Conservation (phyloP, 164 flowering plant species). For the Dillenia suffruticosa region DNA sequence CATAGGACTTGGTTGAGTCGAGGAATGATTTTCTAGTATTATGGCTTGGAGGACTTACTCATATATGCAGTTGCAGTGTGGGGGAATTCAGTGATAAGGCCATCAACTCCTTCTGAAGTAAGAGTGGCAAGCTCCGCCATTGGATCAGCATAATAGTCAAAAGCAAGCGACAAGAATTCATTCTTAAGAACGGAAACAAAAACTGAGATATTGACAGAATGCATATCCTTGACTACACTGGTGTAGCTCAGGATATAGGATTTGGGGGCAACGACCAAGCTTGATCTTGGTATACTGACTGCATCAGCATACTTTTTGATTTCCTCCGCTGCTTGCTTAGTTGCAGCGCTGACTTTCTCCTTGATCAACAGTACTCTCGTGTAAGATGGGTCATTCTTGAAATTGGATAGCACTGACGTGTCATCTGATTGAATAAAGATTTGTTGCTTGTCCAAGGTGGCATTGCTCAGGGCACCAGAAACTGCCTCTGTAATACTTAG, state of each 20-base stretch:
- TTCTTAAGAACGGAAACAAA: slow-evolving; percentile 51
- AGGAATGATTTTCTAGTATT: too few relatives aligned
- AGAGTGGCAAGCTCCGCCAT: slow-evolving; percentile 54
- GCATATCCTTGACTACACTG: slow-evolving; percentile 41
- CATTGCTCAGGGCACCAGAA: slow-evolving; percentile 50
- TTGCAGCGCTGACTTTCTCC: slow-evolving; percentile 38
- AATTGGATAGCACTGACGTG: slow-evolving; percentile 57
- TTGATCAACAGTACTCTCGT: slow-evolving; percentile 39
- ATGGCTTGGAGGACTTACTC: slow-evolving; percentile 46
- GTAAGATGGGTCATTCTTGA: slow-evolving; percentile 42
- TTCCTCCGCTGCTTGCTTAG: slow-evolving; percentile 45
- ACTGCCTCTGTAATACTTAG: slow-evolving; percentile 52
- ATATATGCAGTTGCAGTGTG: slow-evolving; percentile 66
- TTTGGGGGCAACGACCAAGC: slow-evolving; percentile 19
- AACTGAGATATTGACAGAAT: slow-evolving; percentile 65
- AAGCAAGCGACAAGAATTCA: slow-evolving; percentile 45
- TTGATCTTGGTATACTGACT: slow-evolving; percentile 41
- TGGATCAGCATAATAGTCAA: slow-evolving; percentile 78
- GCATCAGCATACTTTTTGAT: slow-evolving; percentile 73
- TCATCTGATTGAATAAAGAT: slow-evolving; percentile 82
- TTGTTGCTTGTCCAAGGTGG: slow-evolving; percentile 65
- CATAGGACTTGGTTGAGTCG: too few relatives aligned
- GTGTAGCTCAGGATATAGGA: slow-evolving; percentile 33
- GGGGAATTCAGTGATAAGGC: slow-evolving; percentile 74
- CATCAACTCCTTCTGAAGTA: slow-evolving; percentile 41